These are phyloP conservation scores for Chloranthus sessilifolius DNA, from an alignment of 164 flowering plant genomes.

Conservation along the genomic window DNA sequence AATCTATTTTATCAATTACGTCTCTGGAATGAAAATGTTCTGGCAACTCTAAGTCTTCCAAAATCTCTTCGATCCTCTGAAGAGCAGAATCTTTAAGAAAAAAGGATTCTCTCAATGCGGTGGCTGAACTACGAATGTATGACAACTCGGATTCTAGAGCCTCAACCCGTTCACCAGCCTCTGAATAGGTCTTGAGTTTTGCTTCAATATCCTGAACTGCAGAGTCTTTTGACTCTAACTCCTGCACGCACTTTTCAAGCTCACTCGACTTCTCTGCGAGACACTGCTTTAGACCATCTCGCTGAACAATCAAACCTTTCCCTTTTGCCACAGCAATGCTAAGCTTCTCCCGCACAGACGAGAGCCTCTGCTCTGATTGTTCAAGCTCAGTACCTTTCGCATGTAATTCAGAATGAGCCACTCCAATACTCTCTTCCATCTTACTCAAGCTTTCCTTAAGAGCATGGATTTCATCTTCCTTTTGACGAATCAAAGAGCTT, in stretches of 20 bases:
- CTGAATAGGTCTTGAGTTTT: constrained; percentile 66
- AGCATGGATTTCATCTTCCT: constrained; percentile 43
- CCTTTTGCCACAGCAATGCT: constrained; percentile 96
- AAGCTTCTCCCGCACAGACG: constrained; percentile 89
- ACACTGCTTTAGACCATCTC: constrained; percentile 77
- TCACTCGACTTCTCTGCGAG: constrained; percentile 71
- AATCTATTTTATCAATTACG: constrained; percentile 80
- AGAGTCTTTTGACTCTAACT: constrained; percentile 61
- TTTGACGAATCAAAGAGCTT: constrained; percentile 30
- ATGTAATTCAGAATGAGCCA: constrained; percentile 38
- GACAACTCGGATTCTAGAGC: constrained; percentile 97
- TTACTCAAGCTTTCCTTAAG: constrained; percentile 51
- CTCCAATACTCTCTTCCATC: constrained; percentile 38
- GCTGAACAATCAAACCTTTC: constrained; percentile 85
- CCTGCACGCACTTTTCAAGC: constrained; percentile 68
- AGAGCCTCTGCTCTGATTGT: constrained; percentile 84
- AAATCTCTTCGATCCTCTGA: constrained; percentile 90
- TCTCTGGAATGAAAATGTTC: constrained; percentile 81
- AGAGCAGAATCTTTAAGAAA: constrained; percentile 90
- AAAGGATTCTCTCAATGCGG: constrained; percentile 88
- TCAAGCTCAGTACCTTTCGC: constrained; percentile 65
- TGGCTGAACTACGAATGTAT: constrained; percentile 95
- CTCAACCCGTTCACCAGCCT: constrained; percentile 97
- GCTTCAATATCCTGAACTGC: constrained; percentile 59
- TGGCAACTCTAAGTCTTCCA: constrained; percentile 92